Evolutionary conservation across 2,329 filamentous ascomycete species (phyloP).

Genomic region (Cordyceps sp.): DNA sequence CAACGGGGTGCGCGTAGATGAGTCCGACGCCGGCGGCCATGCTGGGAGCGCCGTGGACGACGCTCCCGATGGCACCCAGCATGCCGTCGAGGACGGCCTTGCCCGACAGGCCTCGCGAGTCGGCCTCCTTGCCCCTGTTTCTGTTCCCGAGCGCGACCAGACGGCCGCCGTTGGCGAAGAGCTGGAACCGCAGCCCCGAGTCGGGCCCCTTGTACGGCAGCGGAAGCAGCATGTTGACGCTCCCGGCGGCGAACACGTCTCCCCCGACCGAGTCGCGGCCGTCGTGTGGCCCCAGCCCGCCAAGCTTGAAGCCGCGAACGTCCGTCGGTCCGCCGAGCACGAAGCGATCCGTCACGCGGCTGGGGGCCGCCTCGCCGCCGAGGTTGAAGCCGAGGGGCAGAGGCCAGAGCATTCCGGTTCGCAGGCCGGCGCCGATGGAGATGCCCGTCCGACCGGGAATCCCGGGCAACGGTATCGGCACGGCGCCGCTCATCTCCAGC

Average conservation of each 20-base stretch:
- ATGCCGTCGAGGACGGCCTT: slow-evolving; percentile 35
- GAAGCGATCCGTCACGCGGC: slow-evolving; percentile 86
- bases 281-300: slow-evolving; percentile 78
- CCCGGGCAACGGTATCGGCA: slow-evolving; percentile 57
- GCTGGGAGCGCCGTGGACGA: slow-evolving; percentile 65
- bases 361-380: slow-evolving; percentile 40
- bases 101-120: slow-evolving; percentile 17
- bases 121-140: slow-evolving; percentile 26
- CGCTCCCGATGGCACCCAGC: slow-evolving; percentile 45
- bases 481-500: slow-evolving; percentile 59
- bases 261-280: slow-evolving; percentile 76
- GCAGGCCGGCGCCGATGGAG: slow-evolving; percentile 66
- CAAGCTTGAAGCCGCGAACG: slow-evolving; percentile 82
- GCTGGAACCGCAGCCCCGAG: slow-evolving; percentile 70
- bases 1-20: slow-evolving; percentile 88
- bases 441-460: slow-evolving; percentile 56
- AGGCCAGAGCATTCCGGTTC: slow-evolving; percentile 71
- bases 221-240: slow-evolving; percentile 71
- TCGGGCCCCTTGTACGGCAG: slow-evolving; percentile 68
- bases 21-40: slow-evolving; percentile 75
- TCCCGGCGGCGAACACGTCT: slow-evolving; percentile 80
- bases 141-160: slow-evolving; percentile 57
- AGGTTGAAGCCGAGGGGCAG: slow-evolving; percentile 46
- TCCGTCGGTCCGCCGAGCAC: slow-evolving; percentile 88
- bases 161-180: slow-evolving; percentile 82